Evolutionary conservation across 2,329 filamentous ascomycete species (phyloP).

Genomic region (Diplodia scrobiculata): DNA sequence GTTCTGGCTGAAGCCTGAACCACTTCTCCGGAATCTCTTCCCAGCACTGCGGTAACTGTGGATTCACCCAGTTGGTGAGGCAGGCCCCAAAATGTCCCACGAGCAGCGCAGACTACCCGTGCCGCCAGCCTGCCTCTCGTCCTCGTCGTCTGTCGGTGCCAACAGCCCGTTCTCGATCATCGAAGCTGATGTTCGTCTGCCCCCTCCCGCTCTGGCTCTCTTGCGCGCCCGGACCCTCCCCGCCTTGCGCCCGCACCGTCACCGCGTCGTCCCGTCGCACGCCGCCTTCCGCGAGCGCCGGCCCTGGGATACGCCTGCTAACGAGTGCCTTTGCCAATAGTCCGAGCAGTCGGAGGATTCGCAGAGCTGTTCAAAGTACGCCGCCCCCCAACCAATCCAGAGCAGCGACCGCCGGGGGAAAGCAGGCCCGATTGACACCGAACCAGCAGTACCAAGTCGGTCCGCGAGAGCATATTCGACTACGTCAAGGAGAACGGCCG

Average conservation of each 20-base stretch:
- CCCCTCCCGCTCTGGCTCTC: neutral
- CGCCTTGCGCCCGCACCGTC: slow-evolving; percentile 20
- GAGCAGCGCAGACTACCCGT: slow-evolving; percentile 15
- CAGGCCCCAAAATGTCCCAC: slow-evolving; percentile 27
- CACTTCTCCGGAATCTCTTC: slow-evolving; percentile 26
- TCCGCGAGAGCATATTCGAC: slow-evolving; percentile 46
- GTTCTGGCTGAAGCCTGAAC: slow-evolving; percentile 17
- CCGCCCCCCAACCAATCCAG: neutral
- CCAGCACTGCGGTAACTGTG: slow-evolving; percentile 23
- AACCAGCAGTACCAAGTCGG: slow-evolving; percentile 37
- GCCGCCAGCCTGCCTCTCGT: slow-evolving; percentile 9
- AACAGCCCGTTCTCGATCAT: slow-evolving; percentile 25
- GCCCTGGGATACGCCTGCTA: slow-evolving; percentile 22
- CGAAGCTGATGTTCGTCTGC: slow-evolving; percentile 26
- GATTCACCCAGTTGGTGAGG: slow-evolving; percentile 16
- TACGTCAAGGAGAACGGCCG: slow-evolving; percentile 46
- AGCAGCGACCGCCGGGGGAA: neutral
- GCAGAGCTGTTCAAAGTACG: slow-evolving; percentile 6
- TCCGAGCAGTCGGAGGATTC: slow-evolving; percentile 24
- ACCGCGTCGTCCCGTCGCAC: slow-evolving; percentile 24
- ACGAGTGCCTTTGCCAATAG: neutral
- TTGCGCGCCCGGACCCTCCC: slow-evolving; percentile 6
- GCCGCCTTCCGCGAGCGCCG: slow-evolving; percentile 7
- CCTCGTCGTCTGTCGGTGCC: slow-evolving; percentile 19
- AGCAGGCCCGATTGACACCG: slow-evolving; percentile 9